A percentile compares a stretch with the other conserved stretches of the same genome.
These are phyloP conservation scores for Colletotrichum acutatum DNA, from an alignment of 2,329 filamentous ascomycete species.

Conservation along the genomic window DNA sequence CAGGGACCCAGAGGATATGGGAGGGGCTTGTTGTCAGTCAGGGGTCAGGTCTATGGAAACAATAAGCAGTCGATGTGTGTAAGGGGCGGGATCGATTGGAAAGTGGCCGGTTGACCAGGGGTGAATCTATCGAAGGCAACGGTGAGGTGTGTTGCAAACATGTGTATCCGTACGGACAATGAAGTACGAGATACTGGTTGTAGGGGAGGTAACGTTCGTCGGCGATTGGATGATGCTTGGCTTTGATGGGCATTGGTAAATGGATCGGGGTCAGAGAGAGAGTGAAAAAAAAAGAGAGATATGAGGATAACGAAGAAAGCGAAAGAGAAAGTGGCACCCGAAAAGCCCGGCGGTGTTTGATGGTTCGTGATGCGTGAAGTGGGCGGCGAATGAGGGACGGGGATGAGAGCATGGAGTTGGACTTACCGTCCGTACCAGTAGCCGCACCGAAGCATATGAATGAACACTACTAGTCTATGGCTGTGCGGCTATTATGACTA, in stretches of 20 bases:
- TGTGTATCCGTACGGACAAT: neutral
- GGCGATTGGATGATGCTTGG: neutral
- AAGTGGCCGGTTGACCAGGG: slow-evolving; percentile 19
- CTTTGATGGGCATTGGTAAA: neutral
- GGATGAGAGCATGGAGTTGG: neutral
- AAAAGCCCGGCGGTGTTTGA: neutral
- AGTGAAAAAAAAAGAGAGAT: neutral
- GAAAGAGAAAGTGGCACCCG: neutral
- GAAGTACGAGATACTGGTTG: neutral
- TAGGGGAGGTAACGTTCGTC: neutral
- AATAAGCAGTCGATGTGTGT: slow-evolving; percentile 1
- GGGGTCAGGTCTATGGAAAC: neutral
- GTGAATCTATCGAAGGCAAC: neutral
- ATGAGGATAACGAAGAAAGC: neutral
- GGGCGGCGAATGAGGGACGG: neutral
- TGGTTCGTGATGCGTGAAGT: slow-evolving; percentile 5
- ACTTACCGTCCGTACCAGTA: neutral
- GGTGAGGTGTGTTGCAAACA: neutral
- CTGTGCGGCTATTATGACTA: neutral
- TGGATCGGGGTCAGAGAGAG: neutral
- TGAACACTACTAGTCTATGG: neutral
- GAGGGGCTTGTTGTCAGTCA: neutral
- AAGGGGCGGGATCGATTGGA: slow-evolving; percentile 20
- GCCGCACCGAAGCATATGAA: neutral
- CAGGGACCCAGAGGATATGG: neutral